phyloP scores from a whole-genome alignment of 345 rosid species.

The Eucalyptus camaldulensis region DNA sequence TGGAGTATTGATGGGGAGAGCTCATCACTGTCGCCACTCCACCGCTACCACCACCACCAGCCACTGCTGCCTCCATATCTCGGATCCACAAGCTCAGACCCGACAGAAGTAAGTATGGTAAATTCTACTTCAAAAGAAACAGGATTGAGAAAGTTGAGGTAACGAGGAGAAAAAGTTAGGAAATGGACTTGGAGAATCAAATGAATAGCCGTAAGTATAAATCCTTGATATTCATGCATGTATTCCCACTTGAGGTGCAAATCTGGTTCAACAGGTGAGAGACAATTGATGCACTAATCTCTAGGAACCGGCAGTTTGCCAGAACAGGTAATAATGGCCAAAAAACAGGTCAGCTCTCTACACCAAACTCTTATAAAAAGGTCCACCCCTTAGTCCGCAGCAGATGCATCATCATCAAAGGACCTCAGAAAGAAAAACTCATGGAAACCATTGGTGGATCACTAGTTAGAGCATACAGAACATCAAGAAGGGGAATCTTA shows the following conservation, averaged over 20 bases:
- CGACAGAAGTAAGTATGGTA: neutral
- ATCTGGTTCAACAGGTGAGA: neutral
- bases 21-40: neutral
- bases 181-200: neutral
- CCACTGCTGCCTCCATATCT: neutral
- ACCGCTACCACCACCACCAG: neutral
- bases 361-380: neutral
- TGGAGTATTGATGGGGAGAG: constrained; percentile 21
- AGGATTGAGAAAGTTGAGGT: neutral
- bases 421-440: neutral
- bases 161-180: neutral
- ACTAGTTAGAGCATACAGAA: neutral
- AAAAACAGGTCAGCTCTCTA: neutral
- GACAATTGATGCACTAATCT: neutral
- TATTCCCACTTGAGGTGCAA: neutral
- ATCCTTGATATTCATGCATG: neutral
- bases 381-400: neutral
- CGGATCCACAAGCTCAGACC: neutral
- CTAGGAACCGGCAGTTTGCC: neutral
- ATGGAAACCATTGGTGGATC: neutral
- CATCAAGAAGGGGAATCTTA: neutral
- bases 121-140: neutral
- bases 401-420: neutral
- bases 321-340: neutral
- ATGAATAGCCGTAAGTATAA: neutral